A percentile compares a stretch with the other conserved stretches of the same genome.
Conservation (phyloP, 441 rosid species). For the Flueggea neowawraea region DNA sequence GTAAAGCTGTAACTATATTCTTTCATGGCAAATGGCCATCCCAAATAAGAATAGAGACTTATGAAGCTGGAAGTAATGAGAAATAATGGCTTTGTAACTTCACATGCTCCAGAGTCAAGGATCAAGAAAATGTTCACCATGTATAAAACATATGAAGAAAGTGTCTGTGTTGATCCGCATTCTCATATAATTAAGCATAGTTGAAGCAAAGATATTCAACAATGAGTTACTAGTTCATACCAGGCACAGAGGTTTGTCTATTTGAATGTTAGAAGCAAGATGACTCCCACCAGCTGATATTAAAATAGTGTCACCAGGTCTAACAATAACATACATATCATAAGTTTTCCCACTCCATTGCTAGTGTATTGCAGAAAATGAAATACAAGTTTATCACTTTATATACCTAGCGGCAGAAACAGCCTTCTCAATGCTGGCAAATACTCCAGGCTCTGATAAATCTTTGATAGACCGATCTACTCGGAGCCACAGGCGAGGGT, state of each 20-base stretch:
- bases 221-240: slow-evolving; percentile 33
- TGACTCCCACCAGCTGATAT: slow-evolving; percentile 85
- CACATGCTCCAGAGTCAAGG: too few relatives aligned
- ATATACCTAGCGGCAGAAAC: slow-evolving; percentile 93
- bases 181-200: too few relatives aligned
- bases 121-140: too few relatives aligned
- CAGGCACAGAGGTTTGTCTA: slow-evolving; percentile 92
- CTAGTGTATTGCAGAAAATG: neutral
- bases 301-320: slow-evolving; percentile 94
- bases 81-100: too few relatives aligned
- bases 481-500: slow-evolving; percentile 93
- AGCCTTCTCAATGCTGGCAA: slow-evolving; percentile 69
- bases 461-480: slow-evolving; percentile 71
- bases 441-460: slow-evolving; percentile 63
- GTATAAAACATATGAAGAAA: too few relatives aligned
- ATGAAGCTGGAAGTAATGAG: too few relatives aligned
- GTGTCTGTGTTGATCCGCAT: too few relatives aligned
- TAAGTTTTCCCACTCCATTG: slow-evolving; percentile 12
- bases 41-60: too few relatives aligned
- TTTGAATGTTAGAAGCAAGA: slow-evolving; percentile 82
- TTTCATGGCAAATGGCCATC: too few relatives aligned
- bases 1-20: too few relatives aligned
- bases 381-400: slow-evolving; percentile 10
- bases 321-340: slow-evolving; percentile 30
- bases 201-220: neutral